Percentiles rank a stretch among this genome's conserved stretches.
phyloP scores from a whole-genome alignment of 257 asterid genomes.

The Ocimum tenuiflorum region DNA sequence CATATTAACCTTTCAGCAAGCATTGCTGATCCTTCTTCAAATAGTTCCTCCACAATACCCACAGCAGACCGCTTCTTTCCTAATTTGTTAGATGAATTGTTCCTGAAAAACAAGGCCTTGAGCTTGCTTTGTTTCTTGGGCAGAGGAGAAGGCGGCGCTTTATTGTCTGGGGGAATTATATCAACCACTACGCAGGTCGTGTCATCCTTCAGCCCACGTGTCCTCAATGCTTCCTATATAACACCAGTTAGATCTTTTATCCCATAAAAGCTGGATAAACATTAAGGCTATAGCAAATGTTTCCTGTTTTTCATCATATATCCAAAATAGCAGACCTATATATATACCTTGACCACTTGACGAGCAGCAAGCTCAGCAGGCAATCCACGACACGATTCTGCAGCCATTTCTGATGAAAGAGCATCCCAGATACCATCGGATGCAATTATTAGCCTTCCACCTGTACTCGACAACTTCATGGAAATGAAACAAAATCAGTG shows the following conservation, averaged over 20 bases:
- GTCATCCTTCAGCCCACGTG: too few relatives aligned
- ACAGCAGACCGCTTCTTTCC: too few relatives aligned
- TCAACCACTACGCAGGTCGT: too few relatives aligned
- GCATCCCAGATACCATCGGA: conserved; percentile 94
- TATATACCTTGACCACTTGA: conserved; percentile 62
- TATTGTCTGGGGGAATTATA: too few relatives aligned
- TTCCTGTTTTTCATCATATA: not conserved
- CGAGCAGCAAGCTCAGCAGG: conserved; percentile 75
- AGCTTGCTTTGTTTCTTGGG: too few relatives aligned
- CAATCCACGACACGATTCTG: conserved; percentile 67
- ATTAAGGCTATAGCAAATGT: not conserved
- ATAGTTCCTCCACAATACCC: too few relatives aligned
- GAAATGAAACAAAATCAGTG: not conserved
- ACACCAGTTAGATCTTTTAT: too few relatives aligned
- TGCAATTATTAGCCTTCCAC: conserved; percentile 82
- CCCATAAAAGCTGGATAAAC: not conserved
- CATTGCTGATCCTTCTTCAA: too few relatives aligned
- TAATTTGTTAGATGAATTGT: conserved; percentile 5
- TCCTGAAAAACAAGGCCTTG: not conserved
- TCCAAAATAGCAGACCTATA: not conserved
- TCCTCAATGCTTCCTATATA: too few relatives aligned
- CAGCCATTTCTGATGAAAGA: conserved; percentile 61
- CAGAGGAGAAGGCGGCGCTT: not conserved
- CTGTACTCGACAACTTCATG: conserved; percentile 50
- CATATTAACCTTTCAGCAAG: conserved; percentile 1